Base-by-base conservation (phyloP, 2,329 filamentous ascomycete genomes). In the Mycosphaerella sp. region DNA sequence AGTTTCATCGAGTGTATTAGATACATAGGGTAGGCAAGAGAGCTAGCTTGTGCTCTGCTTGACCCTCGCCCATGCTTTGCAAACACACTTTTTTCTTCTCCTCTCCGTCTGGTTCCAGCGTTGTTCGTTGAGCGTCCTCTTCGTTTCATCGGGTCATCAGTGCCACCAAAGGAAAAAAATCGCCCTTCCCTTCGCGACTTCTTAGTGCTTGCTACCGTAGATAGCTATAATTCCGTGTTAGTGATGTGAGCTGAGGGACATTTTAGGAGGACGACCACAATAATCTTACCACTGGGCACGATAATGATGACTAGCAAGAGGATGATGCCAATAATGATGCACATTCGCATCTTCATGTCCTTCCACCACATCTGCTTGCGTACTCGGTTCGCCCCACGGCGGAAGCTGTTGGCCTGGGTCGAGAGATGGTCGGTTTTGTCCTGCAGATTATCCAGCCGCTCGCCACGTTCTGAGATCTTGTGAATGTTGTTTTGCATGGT, bases 341-440 rank as follows among this genome's bases (percentile, higher is more conserved):
- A 97, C 79, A 96, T 93, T 72, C 93, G 85, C 93, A 98, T 98
- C 83, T 97, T 97, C 89, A 96, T 95, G 69, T 97, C 91, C 81
- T 97, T 97, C 91, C 90, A 97, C 91, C 91, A 97, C 91, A 97
- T 97, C 73, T 95, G 85, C 73, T 76, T 76, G 72, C 93, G 84
- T 63, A 98, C 91, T 65, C 89, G 80, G 78, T 97, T 98, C 73
- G 94, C 93, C 59, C 93, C 91, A 62, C 90, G 85, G 66, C 90
- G 88, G 81, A 98, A 98, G 57, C 89, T 89, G 71, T 95, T 89
- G 53, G 93, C 91, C 32, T 90, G 95, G 58, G 85, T 82, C 54
- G 90, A 90, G 62, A 98, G 80, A 74, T 95, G 94, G 75, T 96
- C 74, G 60, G 87, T 96, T 80, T 95, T 95, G 72, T 93, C 86